These are phyloP conservation scores for Hymenoscyphus fraxineus DNA, from an alignment of 2,329 filamentous ascomycete genomes.

Conservation along the genomic window DNA sequence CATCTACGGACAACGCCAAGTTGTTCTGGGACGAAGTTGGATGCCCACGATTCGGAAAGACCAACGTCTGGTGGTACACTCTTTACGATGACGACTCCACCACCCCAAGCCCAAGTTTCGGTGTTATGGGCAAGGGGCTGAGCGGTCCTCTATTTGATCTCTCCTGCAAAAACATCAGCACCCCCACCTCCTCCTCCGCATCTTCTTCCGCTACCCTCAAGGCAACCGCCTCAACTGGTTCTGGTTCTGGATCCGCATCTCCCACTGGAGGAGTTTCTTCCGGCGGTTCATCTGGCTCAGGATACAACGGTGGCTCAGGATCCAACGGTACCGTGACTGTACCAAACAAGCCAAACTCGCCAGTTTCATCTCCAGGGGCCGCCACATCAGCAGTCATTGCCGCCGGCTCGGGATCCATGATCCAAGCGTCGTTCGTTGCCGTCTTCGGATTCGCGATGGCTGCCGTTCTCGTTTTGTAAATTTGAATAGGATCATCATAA, in stretches of 20 bases:
- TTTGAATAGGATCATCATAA: constrained; percentile 9
- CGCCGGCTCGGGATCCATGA: constrained; percentile 16
- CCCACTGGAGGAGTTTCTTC: neutral
- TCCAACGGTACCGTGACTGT: constrained; percentile 7
- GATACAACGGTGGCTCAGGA: constrained; percentile 7
- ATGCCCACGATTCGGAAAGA: constrained; percentile 63
- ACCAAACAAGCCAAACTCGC: neutral
- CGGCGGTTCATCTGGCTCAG: constrained; percentile 5
- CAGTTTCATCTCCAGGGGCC: neutral
- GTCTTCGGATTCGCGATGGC: constrained; percentile 22
- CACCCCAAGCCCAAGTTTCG: constrained; percentile 66
- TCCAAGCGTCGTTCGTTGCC: constrained; percentile 23
- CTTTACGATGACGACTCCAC: constrained; percentile 60
- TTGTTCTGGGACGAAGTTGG: constrained; percentile 78
- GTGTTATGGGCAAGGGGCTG: constrained; percentile 56
- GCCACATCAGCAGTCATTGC: constrained; percentile 2
- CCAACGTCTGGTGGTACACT: constrained; percentile 74
- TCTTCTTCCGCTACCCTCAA: constrained; percentile 8
- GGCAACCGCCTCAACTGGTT: neutral
- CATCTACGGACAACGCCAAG: constrained; percentile 66
- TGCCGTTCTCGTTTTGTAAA: constrained; percentile 28
- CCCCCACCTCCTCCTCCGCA: constrained; percentile 16
- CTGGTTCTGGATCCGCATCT: constrained; percentile 5
- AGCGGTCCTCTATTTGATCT: constrained; percentile 59
- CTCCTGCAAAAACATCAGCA: constrained; percentile 45